Evolutionary conservation across 2,329 filamentous ascomycete species (phyloP).

Genomic region (Aspergillus transmontanensis): DNA sequence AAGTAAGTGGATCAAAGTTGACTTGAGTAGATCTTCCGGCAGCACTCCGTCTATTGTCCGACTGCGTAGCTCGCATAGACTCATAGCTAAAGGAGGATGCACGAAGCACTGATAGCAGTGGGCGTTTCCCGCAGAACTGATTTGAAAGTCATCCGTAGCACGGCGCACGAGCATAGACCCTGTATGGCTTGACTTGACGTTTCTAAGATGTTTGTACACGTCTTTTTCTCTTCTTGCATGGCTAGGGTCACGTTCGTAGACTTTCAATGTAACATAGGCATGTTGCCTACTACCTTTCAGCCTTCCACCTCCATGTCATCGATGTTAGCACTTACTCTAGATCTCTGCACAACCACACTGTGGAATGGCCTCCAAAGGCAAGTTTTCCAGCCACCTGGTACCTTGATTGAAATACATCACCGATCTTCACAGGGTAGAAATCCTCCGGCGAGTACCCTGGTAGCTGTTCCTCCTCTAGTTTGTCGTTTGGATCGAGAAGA

Average conservation of each 20-base stretch:
- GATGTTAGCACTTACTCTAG: constrained; percentile 10
- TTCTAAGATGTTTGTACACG: constrained; percentile 22
- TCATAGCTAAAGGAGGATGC: constrained; percentile 27
- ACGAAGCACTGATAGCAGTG: constrained; percentile 26
- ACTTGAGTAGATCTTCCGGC: constrained; percentile 24
- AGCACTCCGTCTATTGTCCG: constrained; percentile 15
- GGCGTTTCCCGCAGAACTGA: constrained; percentile 12
- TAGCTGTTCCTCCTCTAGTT: constrained; percentile 11
- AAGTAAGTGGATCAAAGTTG: constrained; percentile 24
- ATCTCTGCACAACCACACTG: constrained; percentile 16
- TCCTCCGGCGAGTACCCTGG: constrained; percentile 2
- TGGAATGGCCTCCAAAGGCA: constrained; percentile 11
- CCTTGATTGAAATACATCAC: constrained; percentile 11
- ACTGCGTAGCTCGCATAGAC: constrained; percentile 20
- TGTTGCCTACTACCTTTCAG: constrained; percentile 3
- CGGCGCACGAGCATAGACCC: constrained; percentile 22
- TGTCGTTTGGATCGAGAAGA: constrained; percentile 9
- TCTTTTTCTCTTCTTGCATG: constrained; percentile 18
- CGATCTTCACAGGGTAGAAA: constrained; percentile 13
- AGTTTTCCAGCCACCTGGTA: constrained; percentile 14
- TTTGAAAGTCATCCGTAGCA: constrained; percentile 25
- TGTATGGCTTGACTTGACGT: constrained; percentile 19
- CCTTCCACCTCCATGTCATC: not conserved
- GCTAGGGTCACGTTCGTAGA: constrained; percentile 8
- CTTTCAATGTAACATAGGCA: constrained; percentile 14